Evolutionary conservation across 345 rosid species (phyloP).

Genomic region (Tarenaya hassleriana): DNA sequence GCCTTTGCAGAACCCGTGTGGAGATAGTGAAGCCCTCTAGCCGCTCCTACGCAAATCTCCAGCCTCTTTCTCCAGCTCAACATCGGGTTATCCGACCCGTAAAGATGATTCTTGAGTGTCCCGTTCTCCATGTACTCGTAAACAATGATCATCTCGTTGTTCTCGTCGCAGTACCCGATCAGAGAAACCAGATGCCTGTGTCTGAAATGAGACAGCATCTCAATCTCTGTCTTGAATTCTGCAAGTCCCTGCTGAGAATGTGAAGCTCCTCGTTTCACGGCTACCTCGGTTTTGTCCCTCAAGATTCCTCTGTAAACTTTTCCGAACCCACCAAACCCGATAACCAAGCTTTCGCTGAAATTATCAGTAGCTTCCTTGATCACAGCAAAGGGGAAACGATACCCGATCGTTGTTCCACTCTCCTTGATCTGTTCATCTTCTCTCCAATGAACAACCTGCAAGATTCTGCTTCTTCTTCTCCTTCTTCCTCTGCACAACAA

Average conservation of each 20-base stretch:
- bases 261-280: conserved; percentile 58
- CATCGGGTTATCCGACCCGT: conserved; percentile 32
- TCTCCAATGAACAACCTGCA: conserved; percentile 23
- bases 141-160: conserved; percentile 57
- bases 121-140: conserved; percentile 72
- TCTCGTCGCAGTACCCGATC: conserved; percentile 58
- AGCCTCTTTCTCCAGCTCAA: conserved; percentile 57
- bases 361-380: conserved; percentile 54
- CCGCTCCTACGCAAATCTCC: conserved; percentile 63
- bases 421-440: conserved; percentile 24
- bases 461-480: conserved; percentile 22
- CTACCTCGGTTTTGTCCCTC: conserved; percentile 45
- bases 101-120: conserved; percentile 53
- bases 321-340: conserved; percentile 72
- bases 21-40: conserved; percentile 69
- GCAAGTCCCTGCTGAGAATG: conserved; percentile 49
- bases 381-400: conserved; percentile 41
- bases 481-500: conserved; percentile 28
- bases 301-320: conserved; percentile 58
- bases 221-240: conserved; percentile 59
- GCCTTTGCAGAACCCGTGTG: conserved; percentile 60
- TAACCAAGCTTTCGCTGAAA: conserved; percentile 41
- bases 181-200: conserved; percentile 69
- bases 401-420: conserved; percentile 35
- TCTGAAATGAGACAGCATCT: conserved; percentile 64